Evolutionary conservation across 148 eudicot genomes (phyloP).

Genomic region (Nepenthes gracilis): DNA sequence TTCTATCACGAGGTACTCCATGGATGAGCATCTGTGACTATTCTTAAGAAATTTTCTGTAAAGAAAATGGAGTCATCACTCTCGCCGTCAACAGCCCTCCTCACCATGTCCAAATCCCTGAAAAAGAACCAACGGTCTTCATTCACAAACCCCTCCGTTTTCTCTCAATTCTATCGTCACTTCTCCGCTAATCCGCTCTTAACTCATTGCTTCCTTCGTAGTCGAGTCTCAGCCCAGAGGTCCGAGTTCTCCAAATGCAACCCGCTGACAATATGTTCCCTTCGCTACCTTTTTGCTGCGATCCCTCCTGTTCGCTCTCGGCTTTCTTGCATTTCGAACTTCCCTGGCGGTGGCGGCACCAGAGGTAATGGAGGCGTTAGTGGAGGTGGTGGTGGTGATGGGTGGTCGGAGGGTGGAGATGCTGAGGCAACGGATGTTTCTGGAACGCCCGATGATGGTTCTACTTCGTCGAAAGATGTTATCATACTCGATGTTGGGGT

Average conservation of each 20-base stretch:
- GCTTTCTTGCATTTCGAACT: conserved; percentile 28
- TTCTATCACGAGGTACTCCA: no score
- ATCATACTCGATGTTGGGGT: conserved; percentile 87
- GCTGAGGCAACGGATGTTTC: conserved; percentile 24
- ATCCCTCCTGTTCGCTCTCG: conserved; percentile 13
- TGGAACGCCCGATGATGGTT: conserved; percentile 30
- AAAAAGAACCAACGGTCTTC: conserved; percentile 9
- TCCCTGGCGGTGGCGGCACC: conserved; percentile 36
- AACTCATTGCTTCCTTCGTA: conserved; percentile 3
- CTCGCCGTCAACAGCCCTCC: conserved; percentile 17
- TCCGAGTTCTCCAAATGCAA: conserved; percentile 5
- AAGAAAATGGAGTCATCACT: conserved; percentile 57
- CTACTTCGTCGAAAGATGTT: conserved; percentile 54
- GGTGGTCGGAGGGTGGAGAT: conserved; percentile 31
- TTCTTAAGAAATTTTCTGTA: no score
- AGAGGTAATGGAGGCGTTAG: conserved; percentile 17
- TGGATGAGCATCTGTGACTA: no score
- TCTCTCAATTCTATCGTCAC: conserved; percentile 21
- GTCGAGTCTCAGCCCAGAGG: conserved; percentile 19
- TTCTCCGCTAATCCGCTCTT: conserved; percentile 14
- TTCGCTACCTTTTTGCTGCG: conserved; percentile 7
- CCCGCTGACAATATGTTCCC: conserved; percentile 4
- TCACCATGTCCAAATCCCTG: conserved; percentile 40
- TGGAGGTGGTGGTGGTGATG: conserved; percentile 42
- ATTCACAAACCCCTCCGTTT: conserved; percentile 1